Conservation (phyloP, 352 stramenopile species). For the Pythium myriotylum region DNA sequence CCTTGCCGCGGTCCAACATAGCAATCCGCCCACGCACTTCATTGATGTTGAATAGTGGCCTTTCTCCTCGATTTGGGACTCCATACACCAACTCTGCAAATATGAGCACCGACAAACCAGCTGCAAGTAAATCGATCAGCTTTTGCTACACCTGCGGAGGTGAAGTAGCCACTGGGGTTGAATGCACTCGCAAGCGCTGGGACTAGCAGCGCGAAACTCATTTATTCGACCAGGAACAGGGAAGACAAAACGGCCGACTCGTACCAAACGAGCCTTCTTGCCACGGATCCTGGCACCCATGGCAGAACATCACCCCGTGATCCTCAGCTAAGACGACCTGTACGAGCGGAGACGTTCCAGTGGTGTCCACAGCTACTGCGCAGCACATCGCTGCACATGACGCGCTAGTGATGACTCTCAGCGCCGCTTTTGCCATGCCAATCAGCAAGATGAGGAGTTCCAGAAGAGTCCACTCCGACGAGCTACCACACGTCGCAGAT, state of each 20-base stretch:
- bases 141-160: not conserved
- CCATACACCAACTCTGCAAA: conserved; percentile 20
- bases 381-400: not conserved
- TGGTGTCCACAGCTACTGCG: not conserved
- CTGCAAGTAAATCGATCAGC: not conserved
- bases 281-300: conserved; percentile 26
- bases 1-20: conserved; percentile 15
- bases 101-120: not conserved
- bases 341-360: not conserved
- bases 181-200: conserved; percentile 4
- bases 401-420: not conserved
- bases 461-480: too few relatives aligned
- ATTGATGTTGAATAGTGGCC: conserved; percentile 3
- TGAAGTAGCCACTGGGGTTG: conserved; percentile 4
- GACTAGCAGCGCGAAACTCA: not conserved
- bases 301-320: conserved; percentile 33
- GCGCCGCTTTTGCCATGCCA: too few relatives aligned
- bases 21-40: conserved; percentile 15
- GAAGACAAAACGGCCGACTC: not conserved
- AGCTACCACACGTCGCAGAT: too few relatives aligned
- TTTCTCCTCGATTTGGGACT: conserved; percentile 10
- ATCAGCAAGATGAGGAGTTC: too few relatives aligned
- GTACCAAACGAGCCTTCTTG: conserved; percentile 25
- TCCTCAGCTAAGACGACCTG: conserved; percentile 24
- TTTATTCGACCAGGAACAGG: not conserved